Evolutionary conservation across 257 asterid genomes (phyloP).

Genomic region (Lantana camara): DNA sequence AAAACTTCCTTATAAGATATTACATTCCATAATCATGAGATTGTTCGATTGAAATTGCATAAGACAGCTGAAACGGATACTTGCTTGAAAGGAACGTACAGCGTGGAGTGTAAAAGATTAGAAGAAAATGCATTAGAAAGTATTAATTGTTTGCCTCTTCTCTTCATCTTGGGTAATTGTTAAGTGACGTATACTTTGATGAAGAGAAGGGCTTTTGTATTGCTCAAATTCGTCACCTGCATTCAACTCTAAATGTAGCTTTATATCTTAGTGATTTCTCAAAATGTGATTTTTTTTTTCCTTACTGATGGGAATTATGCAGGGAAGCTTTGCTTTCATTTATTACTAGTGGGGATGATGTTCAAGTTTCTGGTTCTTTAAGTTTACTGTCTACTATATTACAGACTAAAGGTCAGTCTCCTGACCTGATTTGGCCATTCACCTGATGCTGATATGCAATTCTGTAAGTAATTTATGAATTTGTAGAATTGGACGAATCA

Average conservation of each 20-base stretch:
- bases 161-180: constrained; percentile 5
- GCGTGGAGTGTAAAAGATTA: background rate
- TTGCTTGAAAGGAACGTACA: constrained; percentile 4
- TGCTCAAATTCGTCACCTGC: background rate
- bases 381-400: constrained; percentile 80
- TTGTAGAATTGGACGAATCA: constrained; percentile 89
- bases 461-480: constrained; percentile 29
- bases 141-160: constrained; percentile 18
- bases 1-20: constrained; percentile 1
- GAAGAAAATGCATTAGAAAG: background rate
- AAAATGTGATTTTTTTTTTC: constrained; percentile 21
- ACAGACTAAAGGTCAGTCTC: constrained; percentile 84
- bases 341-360: constrained; percentile 76
- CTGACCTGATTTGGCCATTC: constrained; percentile 29
- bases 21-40: constrained; percentile 16
- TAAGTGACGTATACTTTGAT: constrained; percentile 6
- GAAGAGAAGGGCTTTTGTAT: background rate
- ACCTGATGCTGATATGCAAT: constrained; percentile 28
- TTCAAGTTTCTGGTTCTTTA: constrained; percentile 88
- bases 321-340: constrained; percentile 95
- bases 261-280: constrained; percentile 7
- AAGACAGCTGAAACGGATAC: background rate
- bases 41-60: constrained; percentile 1
- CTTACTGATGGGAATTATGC: constrained; percentile 27
- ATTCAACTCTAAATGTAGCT: background rate